phyloP scores from a whole-genome alignment of 805 yeast species.

The Soucietia sequanensis region DNA sequence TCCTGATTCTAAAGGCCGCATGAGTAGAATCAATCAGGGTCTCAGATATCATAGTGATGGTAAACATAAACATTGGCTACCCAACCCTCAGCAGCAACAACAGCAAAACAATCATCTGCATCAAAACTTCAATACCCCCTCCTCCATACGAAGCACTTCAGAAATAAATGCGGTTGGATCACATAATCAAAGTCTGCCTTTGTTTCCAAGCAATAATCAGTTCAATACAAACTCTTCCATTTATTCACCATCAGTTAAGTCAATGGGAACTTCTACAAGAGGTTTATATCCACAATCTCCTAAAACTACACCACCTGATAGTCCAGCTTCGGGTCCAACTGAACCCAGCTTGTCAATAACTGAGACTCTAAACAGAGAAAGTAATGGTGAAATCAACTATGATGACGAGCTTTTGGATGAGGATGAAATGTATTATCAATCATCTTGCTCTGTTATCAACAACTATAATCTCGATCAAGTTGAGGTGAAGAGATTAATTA shows the following conservation, averaged over 20 bases:
- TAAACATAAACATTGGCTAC: conserved; percentile 78
- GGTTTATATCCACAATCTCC: conserved; percentile 32
- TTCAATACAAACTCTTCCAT: neutral
- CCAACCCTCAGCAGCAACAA: conserved; percentile 11
- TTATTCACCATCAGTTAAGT: conserved; percentile 26
- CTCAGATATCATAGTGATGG: conserved; percentile 79
- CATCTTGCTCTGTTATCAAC: conserved; percentile 28
- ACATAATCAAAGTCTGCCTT: conserved; percentile 5
- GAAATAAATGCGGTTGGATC: conserved; percentile 23
- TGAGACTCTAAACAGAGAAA: conserved; percentile 19
- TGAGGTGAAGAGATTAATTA: conserved; percentile 33
- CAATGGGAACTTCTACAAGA: conserved; percentile 30
- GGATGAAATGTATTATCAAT: conserved; percentile 34
- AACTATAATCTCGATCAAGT: conserved; percentile 33
- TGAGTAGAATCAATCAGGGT: conserved; percentile 78
- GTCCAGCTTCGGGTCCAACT: conserved; percentile 9
- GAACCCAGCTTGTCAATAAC: conserved; percentile 13
- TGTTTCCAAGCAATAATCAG: conserved; percentile 1
- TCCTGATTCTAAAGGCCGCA: conserved; percentile 60
- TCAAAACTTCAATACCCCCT: conserved; percentile 7
- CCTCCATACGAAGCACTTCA: conserved; percentile 24
- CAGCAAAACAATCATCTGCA: conserved; percentile 8
- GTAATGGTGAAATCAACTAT: conserved; percentile 21
- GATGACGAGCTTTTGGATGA: conserved; percentile 34
- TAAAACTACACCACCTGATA: conserved; percentile 19